Percentiles rank a stretch among this genome's conserved stretches.
Conservation (phyloP, 2,329 filamentous ascomycete species). For the Xylariales sp. region DNA sequence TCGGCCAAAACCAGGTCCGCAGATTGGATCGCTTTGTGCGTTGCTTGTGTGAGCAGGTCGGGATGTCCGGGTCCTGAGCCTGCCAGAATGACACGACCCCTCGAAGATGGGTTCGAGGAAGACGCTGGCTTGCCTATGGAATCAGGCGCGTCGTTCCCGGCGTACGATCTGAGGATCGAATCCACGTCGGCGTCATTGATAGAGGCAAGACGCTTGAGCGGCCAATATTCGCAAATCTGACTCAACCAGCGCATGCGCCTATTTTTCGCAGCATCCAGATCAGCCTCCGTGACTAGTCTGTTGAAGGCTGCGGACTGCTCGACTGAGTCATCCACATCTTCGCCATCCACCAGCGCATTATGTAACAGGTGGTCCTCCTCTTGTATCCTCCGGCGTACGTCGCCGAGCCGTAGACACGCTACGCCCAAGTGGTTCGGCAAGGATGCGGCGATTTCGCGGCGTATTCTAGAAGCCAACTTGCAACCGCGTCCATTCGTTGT, state of each 20-base stretch:
- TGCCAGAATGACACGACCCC: constrained; percentile 77
- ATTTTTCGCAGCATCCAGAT: constrained; percentile 68
- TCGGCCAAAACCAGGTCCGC: constrained; percentile 80
- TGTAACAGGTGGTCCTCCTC: constrained; percentile 59
- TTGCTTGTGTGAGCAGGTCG: constrained; percentile 80
- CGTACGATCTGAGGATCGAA: constrained; percentile 69
- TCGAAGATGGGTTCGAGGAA: constrained; percentile 12
- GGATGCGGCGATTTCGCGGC: constrained; percentile 78
- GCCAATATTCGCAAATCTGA: constrained; percentile 99
- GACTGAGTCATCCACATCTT: constrained; percentile 52
- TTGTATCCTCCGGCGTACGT: constrained; percentile 65
- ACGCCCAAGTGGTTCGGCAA: constrained; percentile 71
- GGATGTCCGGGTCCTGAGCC: constrained; percentile 92
- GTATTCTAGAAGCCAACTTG: constrained; percentile 84
- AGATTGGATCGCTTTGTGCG: constrained; percentile 67
- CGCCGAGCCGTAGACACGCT: constrained; percentile 74
- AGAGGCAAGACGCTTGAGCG: constrained; percentile 71
- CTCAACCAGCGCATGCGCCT: constrained; percentile 87
- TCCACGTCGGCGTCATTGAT: constrained; percentile 79
- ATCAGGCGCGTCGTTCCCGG: constrained; percentile 19
- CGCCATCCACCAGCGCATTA: constrained; percentile 30
- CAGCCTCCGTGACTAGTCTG: constrained; percentile 68
- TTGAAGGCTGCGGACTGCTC: constrained; percentile 85
- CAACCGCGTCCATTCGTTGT: constrained; percentile 94
- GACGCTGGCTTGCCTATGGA: constrained; percentile 14